A percentile compares a stretch with the other conserved stretches of the same genome.
phyloP scores from a whole-genome alignment of 2,329 filamentous ascomycete genomes.

The Exophiala oligosperma region DNA sequence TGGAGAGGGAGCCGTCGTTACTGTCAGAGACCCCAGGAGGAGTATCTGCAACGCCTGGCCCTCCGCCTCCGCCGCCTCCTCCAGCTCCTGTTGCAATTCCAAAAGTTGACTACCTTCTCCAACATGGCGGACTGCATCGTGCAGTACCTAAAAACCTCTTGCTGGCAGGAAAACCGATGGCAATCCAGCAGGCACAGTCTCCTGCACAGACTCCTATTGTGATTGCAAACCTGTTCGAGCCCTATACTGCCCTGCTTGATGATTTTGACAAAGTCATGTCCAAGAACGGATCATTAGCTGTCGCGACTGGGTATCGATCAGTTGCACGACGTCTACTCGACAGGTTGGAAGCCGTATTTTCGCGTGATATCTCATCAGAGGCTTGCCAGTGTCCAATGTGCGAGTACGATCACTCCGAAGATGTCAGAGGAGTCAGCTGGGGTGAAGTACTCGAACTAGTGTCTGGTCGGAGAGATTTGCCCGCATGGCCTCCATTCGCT shows the following conservation, averaged over 20 bases:
- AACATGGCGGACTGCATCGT: constrained; percentile 77
- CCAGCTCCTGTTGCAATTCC: constrained; percentile 68
- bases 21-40: constrained; percentile 31
- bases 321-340: constrained; percentile 89
- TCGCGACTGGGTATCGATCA: constrained; percentile 91
- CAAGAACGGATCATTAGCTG: constrained; percentile 85
- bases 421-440: constrained; percentile 78
- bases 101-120: constrained; percentile 86
- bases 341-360: constrained; percentile 90
- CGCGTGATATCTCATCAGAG: constrained; percentile 82
- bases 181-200: constrained; percentile 48
- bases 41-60: constrained; percentile 47
- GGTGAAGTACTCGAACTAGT: constrained; percentile 93
- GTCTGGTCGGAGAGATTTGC: constrained; percentile 81
- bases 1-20: constrained; percentile 32
- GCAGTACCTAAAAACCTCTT: constrained; percentile 73
- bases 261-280: constrained; percentile 80
- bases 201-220: constrained; percentile 66
- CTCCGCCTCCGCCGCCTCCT: constrained; percentile 75
- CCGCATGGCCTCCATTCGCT: constrained; percentile 85
- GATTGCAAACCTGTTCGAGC: constrained; percentile 74
- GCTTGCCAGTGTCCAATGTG: constrained; percentile 88
- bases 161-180: constrained; percentile 43
- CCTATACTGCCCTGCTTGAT: constrained; percentile 78
- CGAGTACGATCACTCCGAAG: constrained; percentile 59